Evolutionary conservation across 2,329 filamentous ascomycete species (phyloP), one percentile per base, ranked within the genome.

Genomic region (Trichoderma semiorbis): DNA sequence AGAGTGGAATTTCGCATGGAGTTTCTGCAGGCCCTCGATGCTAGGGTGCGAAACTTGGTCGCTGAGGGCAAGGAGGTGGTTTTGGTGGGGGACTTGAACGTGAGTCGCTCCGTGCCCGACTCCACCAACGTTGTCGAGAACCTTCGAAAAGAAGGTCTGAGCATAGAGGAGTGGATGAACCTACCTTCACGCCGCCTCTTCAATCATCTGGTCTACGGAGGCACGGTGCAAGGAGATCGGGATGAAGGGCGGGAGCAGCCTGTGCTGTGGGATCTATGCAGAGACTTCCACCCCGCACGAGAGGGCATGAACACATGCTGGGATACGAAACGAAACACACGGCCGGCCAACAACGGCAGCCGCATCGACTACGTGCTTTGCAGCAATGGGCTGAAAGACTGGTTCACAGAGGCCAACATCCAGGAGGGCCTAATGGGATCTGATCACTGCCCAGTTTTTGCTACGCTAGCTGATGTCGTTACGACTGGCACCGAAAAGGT

Each of bases 271-370:
- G 96, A 99, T 82, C 85, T 97, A 21, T 95, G 93, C 76, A 89
- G 96, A 63, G 88, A 88, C 30, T 97, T 95, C 78, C 92, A 98
- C 78, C 92, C 93, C 0, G 82, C 84, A n/a, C 88, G 96, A 50
- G 85, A 86, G 73, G 94, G 94, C 73, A 98, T 99, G 96, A 98
- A 94, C 80, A 98, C 96, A 0, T 97, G 95, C 80, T 98, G 95
- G 95, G 94, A 98, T 74, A 95, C 93, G 65, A 95, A 93, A 79
- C 92, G 94, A 78, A 98, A 98, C 80, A 93, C 93, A n/a, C 87
- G 96, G n/a, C 95, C 95, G 3, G 94, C 93, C 3, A 98, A 98
- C 79, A 97, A 92, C 80, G 96, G 96, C 7, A 92, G 93, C 69
- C 89, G 96, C 43, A 98, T 98, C 76, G 96, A 99, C 81, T 98